phyloP scores from a whole-genome alignment of 106 monocot genomes.

The Vanilla planifolia region DNA sequence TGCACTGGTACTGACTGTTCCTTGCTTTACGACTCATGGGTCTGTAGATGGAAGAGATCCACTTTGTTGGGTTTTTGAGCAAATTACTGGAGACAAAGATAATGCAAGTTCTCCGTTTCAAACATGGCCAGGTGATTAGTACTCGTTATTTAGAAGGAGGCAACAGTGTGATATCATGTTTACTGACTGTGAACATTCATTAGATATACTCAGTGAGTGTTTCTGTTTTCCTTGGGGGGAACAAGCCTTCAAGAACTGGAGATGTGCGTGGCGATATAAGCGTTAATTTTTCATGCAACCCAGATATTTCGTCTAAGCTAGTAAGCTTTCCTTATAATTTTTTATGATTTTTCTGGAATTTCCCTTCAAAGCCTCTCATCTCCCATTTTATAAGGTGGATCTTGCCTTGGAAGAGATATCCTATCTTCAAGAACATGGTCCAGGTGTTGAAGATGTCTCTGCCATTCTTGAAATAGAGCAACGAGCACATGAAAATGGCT shows the following conservation, averaged over 20 bases:
- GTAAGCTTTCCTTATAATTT: constrained; percentile 30
- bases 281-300: constrained; percentile 93
- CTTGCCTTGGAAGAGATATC: constrained; percentile 89
- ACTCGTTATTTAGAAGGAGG: neutral
- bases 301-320: constrained; percentile 83
- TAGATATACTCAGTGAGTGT: constrained; percentile 94
- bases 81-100: constrained; percentile 96
- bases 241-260: constrained; percentile 93
- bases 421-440: constrained; percentile 75
- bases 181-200: constrained; percentile 10
- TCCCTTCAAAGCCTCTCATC: neutral
- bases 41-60: constrained; percentile 89
- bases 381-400: constrained; percentile 60
- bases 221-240: constrained; percentile 95
- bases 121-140: constrained; percentile 86
- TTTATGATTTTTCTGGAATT: neutral
- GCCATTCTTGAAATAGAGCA: constrained; percentile 97
- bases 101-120: constrained; percentile 96
- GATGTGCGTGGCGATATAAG: constrained; percentile 98
- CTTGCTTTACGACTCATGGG: constrained; percentile 7
- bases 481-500: constrained; percentile 99
- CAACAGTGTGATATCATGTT: neutral
- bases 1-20: neutral
- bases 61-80: constrained; percentile 91
- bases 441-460: constrained; percentile 67